A percentile compares a stretch with the other conserved stretches of the same genome.
Evolutionary conservation across 169 alveolate species (phyloP).

Genomic region (Blepharisma undulans): DNA sequence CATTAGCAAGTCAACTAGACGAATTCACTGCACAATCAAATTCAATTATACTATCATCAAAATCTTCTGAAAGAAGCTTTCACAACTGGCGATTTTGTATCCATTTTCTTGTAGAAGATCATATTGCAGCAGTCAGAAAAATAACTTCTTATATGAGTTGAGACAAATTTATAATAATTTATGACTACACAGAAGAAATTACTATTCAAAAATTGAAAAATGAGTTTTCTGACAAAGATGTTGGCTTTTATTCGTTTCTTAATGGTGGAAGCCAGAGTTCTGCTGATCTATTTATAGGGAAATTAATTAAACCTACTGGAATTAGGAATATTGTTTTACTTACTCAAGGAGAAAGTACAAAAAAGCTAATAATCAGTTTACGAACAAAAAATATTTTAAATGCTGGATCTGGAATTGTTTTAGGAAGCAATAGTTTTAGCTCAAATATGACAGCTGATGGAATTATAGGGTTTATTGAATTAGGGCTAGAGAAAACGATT

Average conservation of each 20-base stretch:
- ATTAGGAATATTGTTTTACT: neutral
- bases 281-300: neutral
- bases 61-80: neutral
- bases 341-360: neutral
- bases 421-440: neutral
- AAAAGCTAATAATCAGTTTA: neutral
- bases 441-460: neutral
- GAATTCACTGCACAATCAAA: neutral
- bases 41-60: neutral
- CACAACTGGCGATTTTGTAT: neutral
- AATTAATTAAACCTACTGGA: neutral
- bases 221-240: neutral
- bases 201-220: neutral
- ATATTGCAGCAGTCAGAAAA: neutral
- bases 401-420: neutral
- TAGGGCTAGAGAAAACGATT: neutral
- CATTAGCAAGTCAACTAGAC: neutral
- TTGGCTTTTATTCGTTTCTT: neutral
- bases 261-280: neutral
- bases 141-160: neutral
- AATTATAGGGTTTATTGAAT: neutral
- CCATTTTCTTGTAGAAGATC: neutral
- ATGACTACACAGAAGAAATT: neutral
- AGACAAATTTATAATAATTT: neutral
- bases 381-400: neutral